A percentile compares a stretch with the other conserved stretches of the same genome.
Evolutionary conservation across 139 green algal genomes (phyloP).

Genomic region (Chlamydomonas incerta): DNA sequence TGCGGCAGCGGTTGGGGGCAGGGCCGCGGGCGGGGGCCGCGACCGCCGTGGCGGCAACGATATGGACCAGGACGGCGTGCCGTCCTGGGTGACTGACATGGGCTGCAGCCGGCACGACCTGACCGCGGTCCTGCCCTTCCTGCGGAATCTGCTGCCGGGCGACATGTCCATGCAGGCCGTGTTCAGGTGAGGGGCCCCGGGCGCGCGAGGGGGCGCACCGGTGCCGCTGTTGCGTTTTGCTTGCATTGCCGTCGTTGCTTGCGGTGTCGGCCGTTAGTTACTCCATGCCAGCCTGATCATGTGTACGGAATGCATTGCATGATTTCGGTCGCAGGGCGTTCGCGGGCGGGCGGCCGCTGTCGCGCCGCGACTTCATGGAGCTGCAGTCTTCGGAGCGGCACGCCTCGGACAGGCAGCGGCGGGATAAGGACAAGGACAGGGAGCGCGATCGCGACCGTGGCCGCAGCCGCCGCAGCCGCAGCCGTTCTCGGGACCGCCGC

Average conservation of each 20-base stretch:
- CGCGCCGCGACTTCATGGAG: constrained; percentile 29
- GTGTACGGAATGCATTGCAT: too few relatives aligned
- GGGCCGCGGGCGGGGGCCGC: neutral
- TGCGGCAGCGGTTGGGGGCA: neutral
- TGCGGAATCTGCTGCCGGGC: constrained; percentile 16
- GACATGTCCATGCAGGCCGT: constrained; percentile 39
- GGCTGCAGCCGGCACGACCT: constrained; percentile 20
- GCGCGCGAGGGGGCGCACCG: neutral
- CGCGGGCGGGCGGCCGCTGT: constrained; percentile 31
- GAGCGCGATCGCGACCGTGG: neutral
- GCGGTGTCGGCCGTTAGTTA: too few relatives aligned
- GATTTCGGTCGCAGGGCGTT: constrained; percentile 37
- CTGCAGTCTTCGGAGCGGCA: neutral
- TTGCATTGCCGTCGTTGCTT: neutral
- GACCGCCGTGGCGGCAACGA: neutral
- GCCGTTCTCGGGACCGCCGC: neutral
- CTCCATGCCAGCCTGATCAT: too few relatives aligned
- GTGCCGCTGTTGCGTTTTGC: neutral
- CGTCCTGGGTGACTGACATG: neutral
- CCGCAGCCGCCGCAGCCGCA: constrained; percentile 20
- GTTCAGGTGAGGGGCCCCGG: neutral
- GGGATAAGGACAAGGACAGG: neutral
- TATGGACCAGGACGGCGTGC: neutral
- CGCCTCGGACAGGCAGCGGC: neutral
- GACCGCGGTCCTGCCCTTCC: constrained; percentile 1